phyloP scores from a whole-genome alignment of 192 early-diverging fungal genomes.

The Funneliformis geosporum region DNA sequence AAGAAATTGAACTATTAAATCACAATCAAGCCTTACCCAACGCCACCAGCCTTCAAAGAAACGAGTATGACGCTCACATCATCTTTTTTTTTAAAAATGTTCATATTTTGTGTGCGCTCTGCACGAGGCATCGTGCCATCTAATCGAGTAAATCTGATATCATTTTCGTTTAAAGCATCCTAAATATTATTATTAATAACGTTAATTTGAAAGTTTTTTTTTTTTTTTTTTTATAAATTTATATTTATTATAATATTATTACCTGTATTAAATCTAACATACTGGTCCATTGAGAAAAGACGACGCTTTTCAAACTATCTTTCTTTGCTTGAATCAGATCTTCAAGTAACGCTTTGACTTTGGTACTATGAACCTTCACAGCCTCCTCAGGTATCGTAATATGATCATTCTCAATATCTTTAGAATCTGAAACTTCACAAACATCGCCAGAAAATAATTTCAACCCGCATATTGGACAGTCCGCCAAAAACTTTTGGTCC shows the following conservation, averaged over 20 bases:
- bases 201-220: no score
- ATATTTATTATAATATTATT: background rate
- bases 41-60: conserved; percentile 74
- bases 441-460: conserved; percentile 40
- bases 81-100: conserved; percentile 58
- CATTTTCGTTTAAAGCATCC: conserved; percentile 53
- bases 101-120: conserved; percentile 57
- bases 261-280: conserved; percentile 80
- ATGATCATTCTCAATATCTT: conserved; percentile 41
- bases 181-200: conserved; percentile 47
- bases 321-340: conserved; percentile 39
- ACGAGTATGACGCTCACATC: conserved; percentile 61
- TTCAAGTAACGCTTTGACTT: conserved; percentile 51
- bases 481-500: conserved; percentile 34
- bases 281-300: conserved; percentile 94
- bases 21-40: conserved; percentile 45
- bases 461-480: conserved; percentile 49
- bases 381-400: conserved; percentile 23
- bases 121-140: conserved; percentile 74
- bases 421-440: conserved; percentile 51
- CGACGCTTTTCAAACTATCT: conserved; percentile 69
- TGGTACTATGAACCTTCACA: conserved; percentile 45
- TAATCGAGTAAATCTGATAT: conserved; percentile 64
- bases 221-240: conserved; percentile 32
- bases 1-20: background rate